Percentiles rank a stretch among this genome's conserved stretches.
Evolutionary conservation across 2,329 filamentous ascomycete genomes (phyloP).

Genomic region (Aspergillus hiratsukae): DNA sequence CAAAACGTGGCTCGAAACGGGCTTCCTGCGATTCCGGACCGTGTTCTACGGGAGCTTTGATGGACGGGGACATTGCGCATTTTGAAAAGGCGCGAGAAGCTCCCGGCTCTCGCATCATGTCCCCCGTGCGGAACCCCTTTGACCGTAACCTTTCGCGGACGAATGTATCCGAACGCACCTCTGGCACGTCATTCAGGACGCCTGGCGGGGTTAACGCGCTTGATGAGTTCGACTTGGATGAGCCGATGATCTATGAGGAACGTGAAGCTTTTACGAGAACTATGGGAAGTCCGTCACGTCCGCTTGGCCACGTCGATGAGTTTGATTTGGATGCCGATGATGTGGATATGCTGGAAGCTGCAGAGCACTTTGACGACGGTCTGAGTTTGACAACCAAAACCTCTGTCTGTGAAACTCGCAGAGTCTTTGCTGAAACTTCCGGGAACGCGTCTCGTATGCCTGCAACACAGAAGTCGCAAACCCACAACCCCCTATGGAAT

Average conservation of each 20-base stretch:
- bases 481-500: slow-evolving; percentile 46
- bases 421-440: slow-evolving; percentile 40
- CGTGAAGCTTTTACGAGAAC: slow-evolving; percentile 34
- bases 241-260: slow-evolving; percentile 19
- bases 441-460: slow-evolving; percentile 33
- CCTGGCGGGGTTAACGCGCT: slow-evolving; percentile 1
- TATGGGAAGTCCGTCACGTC: slow-evolving; percentile 36
- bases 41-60: background rate
- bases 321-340: slow-evolving; percentile 43
- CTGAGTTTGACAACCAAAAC: slow-evolving; percentile 12
- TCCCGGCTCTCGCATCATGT: background rate
- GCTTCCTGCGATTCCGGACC: background rate
- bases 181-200: slow-evolving; percentile 2
- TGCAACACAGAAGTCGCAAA: slow-evolving; percentile 27
- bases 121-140: slow-evolving; percentile 1
- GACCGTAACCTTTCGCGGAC: background rate
- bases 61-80: background rate
- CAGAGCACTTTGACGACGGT: slow-evolving; percentile 33
- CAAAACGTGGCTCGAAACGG: background rate
- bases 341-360: slow-evolving; percentile 43
- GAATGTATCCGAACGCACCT: background rate
- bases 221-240: slow-evolving; percentile 17
- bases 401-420: slow-evolving; percentile 21
- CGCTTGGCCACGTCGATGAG: slow-evolving; percentile 28
- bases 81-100: background rate